phyloP scores from a whole-genome alignment of 768 basidiomycete genomes.

The Auricularia auricula-judae region DNA sequence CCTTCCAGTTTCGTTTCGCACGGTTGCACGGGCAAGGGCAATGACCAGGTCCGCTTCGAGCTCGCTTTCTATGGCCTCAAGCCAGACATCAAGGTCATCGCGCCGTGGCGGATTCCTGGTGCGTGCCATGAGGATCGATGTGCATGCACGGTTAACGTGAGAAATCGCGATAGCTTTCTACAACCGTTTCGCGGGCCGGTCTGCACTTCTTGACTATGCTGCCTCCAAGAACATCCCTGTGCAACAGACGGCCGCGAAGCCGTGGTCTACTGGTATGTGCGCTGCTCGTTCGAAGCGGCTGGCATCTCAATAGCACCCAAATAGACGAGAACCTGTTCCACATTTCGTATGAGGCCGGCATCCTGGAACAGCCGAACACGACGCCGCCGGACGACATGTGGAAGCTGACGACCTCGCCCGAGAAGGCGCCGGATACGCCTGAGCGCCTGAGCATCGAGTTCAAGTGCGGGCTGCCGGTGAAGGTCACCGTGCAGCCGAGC shows the following conservation, averaged over 20 bases:
- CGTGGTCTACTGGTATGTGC: constrained; percentile 75
- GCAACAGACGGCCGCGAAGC: constrained; percentile 88
- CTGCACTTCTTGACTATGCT: constrained; percentile 85
- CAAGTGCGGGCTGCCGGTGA: constrained; percentile 74
- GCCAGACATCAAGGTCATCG: constrained; percentile 97
- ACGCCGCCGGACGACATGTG: constrained; percentile 98
- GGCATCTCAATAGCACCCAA: neutral
- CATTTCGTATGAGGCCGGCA: constrained; percentile 99
- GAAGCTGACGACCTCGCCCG: constrained; percentile 85
- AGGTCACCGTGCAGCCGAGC: constrained; percentile 40
- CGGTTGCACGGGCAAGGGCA: constrained; percentile 99
- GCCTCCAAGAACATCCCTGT: constrained; percentile 84
- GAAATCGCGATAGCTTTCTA: constrained; percentile 62
- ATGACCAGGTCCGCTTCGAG: constrained; percentile 99
- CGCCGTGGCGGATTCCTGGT: constrained; percentile 97
- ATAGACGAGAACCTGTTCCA: constrained; percentile 97
- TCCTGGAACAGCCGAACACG: constrained; percentile 91
- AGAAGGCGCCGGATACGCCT: constrained; percentile 67
- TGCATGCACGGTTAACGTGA: neutral
- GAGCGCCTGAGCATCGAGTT: constrained; percentile 83
- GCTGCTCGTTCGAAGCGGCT: neutral
- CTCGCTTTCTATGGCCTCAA: constrained; percentile 98
- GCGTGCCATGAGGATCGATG: constrained; percentile 9
- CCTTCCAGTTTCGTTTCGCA: constrained; percentile 77
- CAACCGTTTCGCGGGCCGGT: constrained; percentile 91